A percentile compares a stretch with the other conserved stretches of the same genome.
These are phyloP conservation scores for Gossypium schwendimanii DNA, from an alignment of 441 rosid genomes.

Conservation along the genomic window DNA sequence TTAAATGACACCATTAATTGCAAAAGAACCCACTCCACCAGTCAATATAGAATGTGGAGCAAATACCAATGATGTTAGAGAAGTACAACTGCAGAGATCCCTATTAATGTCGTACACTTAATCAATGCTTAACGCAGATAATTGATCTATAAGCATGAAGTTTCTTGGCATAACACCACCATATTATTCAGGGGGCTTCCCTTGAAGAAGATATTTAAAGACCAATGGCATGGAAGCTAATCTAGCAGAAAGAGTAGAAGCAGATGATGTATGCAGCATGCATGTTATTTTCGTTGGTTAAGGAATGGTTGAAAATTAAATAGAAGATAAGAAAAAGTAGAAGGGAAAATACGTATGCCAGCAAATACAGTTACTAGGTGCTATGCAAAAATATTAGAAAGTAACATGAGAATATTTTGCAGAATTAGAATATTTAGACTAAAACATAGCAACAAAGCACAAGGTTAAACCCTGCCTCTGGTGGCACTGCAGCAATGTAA, in stretches of 20 bases:
- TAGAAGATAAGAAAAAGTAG: not conserved
- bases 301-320: not conserved
- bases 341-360: not conserved
- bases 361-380: not conserved
- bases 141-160: not conserved
- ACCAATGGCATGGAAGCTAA: not conserved
- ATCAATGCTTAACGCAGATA: conserved; percentile 9
- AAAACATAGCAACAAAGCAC: not conserved
- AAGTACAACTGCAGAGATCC: not conserved
- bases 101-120: conserved; percentile 5
- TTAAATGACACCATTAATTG: not conserved
- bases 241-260: not conserved
- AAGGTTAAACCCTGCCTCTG: not conserved
- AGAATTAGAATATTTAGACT: not conserved
- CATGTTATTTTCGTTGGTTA: not conserved
- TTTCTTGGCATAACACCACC: not conserved
- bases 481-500: not conserved
- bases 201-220: not conserved
- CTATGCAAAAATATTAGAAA: not conserved
- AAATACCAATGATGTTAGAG: not conserved
- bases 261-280: not conserved
- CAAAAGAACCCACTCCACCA: not conserved
- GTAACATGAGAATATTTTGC: not conserved
- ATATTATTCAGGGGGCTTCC: conserved; percentile 3
- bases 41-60: not conserved